Percentiles rank a stretch among this genome's conserved stretches.
Evolutionary conservation across 1,139 yeast species (phyloP).

Genomic region (Suhomyces bolitotheri): DNA sequence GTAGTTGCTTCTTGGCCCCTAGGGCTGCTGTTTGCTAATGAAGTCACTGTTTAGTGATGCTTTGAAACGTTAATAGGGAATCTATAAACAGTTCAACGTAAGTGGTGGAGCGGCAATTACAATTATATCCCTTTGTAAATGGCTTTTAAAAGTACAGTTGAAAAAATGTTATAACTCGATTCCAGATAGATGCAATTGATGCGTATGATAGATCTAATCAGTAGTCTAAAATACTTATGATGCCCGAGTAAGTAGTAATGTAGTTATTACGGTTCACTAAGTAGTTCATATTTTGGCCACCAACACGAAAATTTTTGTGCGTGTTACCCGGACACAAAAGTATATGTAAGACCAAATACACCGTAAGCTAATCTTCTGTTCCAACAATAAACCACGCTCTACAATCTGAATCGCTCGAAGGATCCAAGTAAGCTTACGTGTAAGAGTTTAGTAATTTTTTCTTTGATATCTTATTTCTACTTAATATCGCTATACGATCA

Average conservation of each 20-base stretch:
- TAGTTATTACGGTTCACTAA: conserved; percentile 1
- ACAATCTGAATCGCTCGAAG: no score
- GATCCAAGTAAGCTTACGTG: no score
- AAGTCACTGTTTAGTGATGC: conserved; percentile 28
- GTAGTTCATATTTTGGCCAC: conserved; percentile 11
- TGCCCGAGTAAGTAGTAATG: conserved; percentile 3
- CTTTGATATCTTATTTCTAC: neutral
- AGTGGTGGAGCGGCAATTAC: conserved; percentile 3
- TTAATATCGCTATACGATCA: conserved; percentile 4
- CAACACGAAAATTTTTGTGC: conserved; percentile 16
- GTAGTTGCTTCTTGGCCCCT: conserved; percentile 26
- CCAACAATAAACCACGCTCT: no score
- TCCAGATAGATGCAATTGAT: conserved; percentile 7
- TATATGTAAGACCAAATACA: no score
- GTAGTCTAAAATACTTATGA: conserved; percentile 28
- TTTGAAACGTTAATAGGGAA: conserved; percentile 2
- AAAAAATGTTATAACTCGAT: neutral
- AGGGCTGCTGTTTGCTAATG: conserved; percentile 32
- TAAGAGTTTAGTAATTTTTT: no score
- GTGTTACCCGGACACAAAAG: conserved; percentile 19
- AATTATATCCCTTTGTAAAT: neutral
- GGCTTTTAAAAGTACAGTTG: conserved; percentile 1
- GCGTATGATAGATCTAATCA: conserved; percentile 32
- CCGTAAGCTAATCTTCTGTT: no score
- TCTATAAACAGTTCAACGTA: neutral